A percentile compares a stretch with the other conserved stretches of the same genome.
Conservation (phyloP, 306 rosid genomes). For the Cucurbita ficifolia region DNA sequence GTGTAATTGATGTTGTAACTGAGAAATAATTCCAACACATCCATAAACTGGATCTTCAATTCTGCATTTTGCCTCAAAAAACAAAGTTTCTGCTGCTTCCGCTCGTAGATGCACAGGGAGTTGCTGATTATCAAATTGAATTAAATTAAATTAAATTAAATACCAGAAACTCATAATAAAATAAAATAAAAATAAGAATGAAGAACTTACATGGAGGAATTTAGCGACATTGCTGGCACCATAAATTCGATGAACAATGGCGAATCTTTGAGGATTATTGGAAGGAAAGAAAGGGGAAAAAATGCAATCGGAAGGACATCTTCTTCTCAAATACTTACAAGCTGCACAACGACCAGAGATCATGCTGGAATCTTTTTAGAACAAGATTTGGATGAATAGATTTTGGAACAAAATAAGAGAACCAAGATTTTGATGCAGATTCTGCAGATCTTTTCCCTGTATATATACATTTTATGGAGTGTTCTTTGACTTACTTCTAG, state of each 20-base stretch:
- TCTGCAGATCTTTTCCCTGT: not conserved
- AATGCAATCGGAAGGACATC: constrained; percentile 54
- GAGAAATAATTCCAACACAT: constrained; percentile 41
- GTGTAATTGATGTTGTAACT: constrained; percentile 33
- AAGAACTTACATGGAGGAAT: constrained; percentile 44
- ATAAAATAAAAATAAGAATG: no score
- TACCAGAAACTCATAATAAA: no score
- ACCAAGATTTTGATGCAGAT: not conserved
- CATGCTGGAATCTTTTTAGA: not conserved
- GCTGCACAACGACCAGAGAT: constrained; percentile 43
- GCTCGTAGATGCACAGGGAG: constrained; percentile 29
- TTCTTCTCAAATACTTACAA: constrained; percentile 65
- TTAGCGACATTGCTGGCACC: constrained; percentile 68
- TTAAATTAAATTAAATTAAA: no score
- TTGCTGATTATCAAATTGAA: constrained; percentile 13
- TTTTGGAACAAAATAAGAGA: not conserved
- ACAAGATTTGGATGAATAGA: not conserved
- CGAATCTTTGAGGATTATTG: constrained; percentile 60
- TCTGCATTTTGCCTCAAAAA: constrained; percentile 46
- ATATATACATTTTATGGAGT: not conserved
- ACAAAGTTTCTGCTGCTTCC: constrained; percentile 36
- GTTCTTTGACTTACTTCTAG: not conserved
- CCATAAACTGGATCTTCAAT: constrained; percentile 61
- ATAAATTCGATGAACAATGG: constrained; percentile 51
- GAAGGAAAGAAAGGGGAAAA: constrained; percentile 61